These are phyloP conservation scores for Naegleria lovaniensis DNA, from an alignment of 208 protist genomes.

Conservation along the genomic window DNA sequence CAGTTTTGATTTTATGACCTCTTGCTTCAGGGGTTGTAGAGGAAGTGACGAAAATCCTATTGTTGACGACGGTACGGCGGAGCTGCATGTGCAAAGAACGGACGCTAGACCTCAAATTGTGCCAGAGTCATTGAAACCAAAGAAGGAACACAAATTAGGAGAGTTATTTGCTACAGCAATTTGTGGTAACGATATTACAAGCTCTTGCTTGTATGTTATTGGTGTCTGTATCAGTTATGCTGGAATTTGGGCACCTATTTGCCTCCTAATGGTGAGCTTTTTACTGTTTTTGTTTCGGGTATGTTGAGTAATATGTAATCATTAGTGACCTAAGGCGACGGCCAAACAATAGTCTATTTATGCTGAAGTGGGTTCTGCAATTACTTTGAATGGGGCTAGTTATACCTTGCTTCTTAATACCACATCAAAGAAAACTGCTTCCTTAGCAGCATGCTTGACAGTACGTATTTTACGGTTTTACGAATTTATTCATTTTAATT, in stretches of 20 bases:
- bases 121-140: not conserved
- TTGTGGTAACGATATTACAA: slow-evolving; percentile 56
- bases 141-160: slow-evolving; percentile 31
- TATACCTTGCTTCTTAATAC: slow-evolving; percentile 72
- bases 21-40: not conserved
- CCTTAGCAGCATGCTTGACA: slow-evolving; percentile 49
- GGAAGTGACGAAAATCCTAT: not conserved
- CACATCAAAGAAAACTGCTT: slow-evolving; percentile 55
- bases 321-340: not conserved
- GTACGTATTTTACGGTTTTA: not conserved
- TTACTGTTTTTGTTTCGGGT: slow-evolving; percentile 55
- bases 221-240: slow-evolving; percentile 42
- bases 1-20: not conserved
- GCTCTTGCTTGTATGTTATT: slow-evolving; percentile 54
- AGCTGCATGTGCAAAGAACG: not conserved
- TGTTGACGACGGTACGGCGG: not conserved
- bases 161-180: slow-evolving; percentile 49
- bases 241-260: slow-evolving; percentile 55
- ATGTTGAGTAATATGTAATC: not conserved
- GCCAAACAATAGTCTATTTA: slow-evolving; percentile 40
- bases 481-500: not conserved
- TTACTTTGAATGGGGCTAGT: slow-evolving; percentile 68
- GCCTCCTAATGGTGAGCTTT: slow-evolving; percentile 48
- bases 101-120: not conserved
- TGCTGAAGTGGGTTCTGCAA: slow-evolving; percentile 59